A percentile compares a stretch with the other conserved stretches of the same genome.
These are phyloP conservation scores for Tuctoria greenei DNA, from an alignment of 176 grass and related monocot genomes.

Conservation along the genomic window DNA sequence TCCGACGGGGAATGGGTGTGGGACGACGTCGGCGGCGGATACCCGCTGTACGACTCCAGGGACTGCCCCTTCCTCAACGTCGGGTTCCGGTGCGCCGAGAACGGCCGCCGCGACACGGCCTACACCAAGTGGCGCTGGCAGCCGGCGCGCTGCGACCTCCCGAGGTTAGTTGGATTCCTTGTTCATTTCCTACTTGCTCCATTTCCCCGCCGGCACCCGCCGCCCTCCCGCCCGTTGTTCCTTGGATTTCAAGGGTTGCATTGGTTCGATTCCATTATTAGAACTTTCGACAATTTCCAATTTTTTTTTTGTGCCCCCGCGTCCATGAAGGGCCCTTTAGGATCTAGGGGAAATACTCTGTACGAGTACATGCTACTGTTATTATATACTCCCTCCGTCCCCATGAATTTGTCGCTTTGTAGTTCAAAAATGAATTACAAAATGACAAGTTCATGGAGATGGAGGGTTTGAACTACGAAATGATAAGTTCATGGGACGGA, in stretches of 20 bases:
- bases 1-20: conserved; percentile 88
- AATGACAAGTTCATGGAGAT: no score
- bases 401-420: no score
- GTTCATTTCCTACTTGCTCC: neutral
- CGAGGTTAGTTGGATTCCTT: conserved; percentile 43
- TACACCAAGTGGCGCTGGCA: conserved; percentile 91
- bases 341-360: neutral
- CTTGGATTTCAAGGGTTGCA: neutral
- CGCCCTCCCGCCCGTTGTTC: neutral
- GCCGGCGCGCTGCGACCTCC: conserved; percentile 70
- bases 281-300: no score
- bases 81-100: conserved; percentile 86
- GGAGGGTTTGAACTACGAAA: no score
- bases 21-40: conserved; percentile 63
- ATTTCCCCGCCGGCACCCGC: neutral
- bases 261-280: neutral
- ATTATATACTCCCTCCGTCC: no score
- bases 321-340: neutral
- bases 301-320: no score
- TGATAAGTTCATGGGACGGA: no score
- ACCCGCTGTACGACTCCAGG: conserved; percentile 78
- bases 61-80: conserved; percentile 75
- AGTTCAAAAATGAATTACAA: no score
- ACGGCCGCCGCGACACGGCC: conserved; percentile 62
- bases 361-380: neutral